phyloP scores from a whole-genome alignment of 352 stramenopile genomes.

The Phytophthora pluvialis region DNA sequence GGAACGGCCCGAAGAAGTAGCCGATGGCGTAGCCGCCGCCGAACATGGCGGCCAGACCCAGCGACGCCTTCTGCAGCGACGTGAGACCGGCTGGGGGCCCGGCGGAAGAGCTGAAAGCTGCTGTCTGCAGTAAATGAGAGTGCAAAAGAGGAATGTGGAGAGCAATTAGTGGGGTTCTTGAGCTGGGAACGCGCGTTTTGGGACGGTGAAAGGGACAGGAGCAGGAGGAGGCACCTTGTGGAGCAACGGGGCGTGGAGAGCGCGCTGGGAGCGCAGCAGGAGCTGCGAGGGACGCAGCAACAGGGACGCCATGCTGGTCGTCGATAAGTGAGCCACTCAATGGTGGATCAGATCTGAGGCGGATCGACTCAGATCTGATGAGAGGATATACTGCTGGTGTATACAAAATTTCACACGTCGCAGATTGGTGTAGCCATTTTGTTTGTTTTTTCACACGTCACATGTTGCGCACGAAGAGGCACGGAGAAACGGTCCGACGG shows the following conservation, averaged over 20 bases:
- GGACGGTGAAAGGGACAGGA: neutral
- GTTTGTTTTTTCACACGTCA: no score
- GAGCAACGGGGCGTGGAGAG: conserved; percentile 2
- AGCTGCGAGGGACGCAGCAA: conserved; percentile 30
- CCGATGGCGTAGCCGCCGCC: conserved; percentile 70
- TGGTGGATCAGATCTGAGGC: neutral
- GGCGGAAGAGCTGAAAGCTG: conserved; percentile 39
- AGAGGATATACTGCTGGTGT: no score
- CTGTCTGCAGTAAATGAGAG: conserved; percentile 8
- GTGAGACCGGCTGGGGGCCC: conserved; percentile 34
- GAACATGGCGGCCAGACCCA: conserved; percentile 60
- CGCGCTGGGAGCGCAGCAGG: conserved; percentile 27
- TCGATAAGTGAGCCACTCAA: conserved; percentile 18
- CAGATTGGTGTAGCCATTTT: no score
- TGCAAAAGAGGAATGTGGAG: neutral
- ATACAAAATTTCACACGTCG: no score
- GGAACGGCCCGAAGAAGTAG: conserved; percentile 73
- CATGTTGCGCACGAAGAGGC: no score
- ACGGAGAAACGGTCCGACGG: neutral
- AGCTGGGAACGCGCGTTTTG: neutral
- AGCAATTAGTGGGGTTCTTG: neutral
- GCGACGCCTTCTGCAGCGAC: conserved; percentile 49
- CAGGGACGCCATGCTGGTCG: conserved; percentile 23
- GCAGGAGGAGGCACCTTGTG: conserved; percentile 14
- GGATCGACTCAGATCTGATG: no score